These are phyloP conservation scores for Aureoboletus auriporus DNA, from an alignment of 768 basidiomycete species.

Conservation along the genomic window DNA sequence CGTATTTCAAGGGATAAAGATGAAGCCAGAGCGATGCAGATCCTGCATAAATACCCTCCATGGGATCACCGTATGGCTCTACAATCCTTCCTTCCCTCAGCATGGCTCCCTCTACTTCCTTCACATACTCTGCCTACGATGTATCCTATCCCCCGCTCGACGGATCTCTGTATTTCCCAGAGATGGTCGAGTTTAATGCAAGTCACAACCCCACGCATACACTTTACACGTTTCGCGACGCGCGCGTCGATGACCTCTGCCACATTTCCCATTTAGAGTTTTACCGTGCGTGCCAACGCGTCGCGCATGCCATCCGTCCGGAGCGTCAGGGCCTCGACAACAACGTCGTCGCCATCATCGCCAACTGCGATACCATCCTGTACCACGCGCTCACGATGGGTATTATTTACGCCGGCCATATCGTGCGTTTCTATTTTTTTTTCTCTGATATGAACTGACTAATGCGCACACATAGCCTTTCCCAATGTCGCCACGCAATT, in stretches of 20 bases:
- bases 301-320: slow-evolving; percentile 38
- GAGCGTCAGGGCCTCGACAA: slow-evolving; percentile 27
- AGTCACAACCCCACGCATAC: slow-evolving; percentile 30
- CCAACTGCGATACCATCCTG: slow-evolving; percentile 36
- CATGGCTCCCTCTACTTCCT: too few species aligned
- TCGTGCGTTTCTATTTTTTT: slow-evolving; percentile 1
- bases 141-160: slow-evolving; percentile 26
- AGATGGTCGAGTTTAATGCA: slow-evolving; percentile 22
- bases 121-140: too few species aligned
- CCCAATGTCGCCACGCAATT: slow-evolving; percentile 36
- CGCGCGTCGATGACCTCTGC: slow-evolving; percentile 12
- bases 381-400: slow-evolving; percentile 42
- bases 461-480: slow-evolving; percentile 21
- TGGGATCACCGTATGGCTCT: too few species aligned
- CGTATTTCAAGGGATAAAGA: too few species aligned
- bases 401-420: slow-evolving; percentile 12
- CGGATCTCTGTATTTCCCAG: slow-evolving; percentile 26
- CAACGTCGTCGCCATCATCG: slow-evolving; percentile 36
- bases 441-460: too few species aligned
- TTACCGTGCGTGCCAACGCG: slow-evolving; percentile 41
- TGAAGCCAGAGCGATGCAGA: too few species aligned
- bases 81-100: too few species aligned
- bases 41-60: too few species aligned
- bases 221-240: slow-evolving; percentile 30
- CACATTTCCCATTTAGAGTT: slow-evolving; percentile 41